Evolutionary conservation across 495 filamentous ascomycete genomes (phyloP), one percentile per base, ranked within the genome.

Genomic region (Lentithecium fluviatile): DNA sequence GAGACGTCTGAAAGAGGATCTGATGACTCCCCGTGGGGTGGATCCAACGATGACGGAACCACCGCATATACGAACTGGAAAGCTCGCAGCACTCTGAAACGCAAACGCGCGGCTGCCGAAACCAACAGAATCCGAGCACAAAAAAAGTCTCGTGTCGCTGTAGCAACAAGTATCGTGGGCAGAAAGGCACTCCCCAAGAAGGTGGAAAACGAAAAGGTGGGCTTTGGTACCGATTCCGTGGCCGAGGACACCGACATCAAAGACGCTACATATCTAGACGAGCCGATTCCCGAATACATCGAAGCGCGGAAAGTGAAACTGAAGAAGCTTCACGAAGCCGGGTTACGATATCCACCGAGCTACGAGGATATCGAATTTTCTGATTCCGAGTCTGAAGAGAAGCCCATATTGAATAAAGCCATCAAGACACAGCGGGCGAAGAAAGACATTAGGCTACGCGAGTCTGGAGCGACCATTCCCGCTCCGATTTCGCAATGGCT

Each of bases 401-500:
- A 80, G 42, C 89, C 94, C 0, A 73, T 80, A 1, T 90, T 96
- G 43, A 80, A 82, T 1, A 74, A 13, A 21, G 52, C 69, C 24
- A 77, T 83, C 51, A 83, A 80, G 17, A 82, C 88, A 0, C 84
- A 75, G 45, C 80, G 84, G 10, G 73, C 79, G 12, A 94, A 95
- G 69, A 79, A 86, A 63, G 89, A 71, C 26, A 77, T 83, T 50
- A 82, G 80, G 15, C 83, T 97, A 34, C 80, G 83, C 17, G 83
- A 84, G 61, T 94, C 95, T 1, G 81, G 85, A 0, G 95, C 94
- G 0, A 62, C 94, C 10, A 90, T 98, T 55, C 94, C 94, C 0
- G 92, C 92, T 3, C 83, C 90, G 1, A 89, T 97, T 53, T 91
- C 94, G 2, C 93, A 96, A 70, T 96, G 93, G 78, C 78, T 98